These are phyloP conservation scores for Pistacia atlantica DNA, from an alignment of 345 rosid genomes.

Conservation along the genomic window DNA sequence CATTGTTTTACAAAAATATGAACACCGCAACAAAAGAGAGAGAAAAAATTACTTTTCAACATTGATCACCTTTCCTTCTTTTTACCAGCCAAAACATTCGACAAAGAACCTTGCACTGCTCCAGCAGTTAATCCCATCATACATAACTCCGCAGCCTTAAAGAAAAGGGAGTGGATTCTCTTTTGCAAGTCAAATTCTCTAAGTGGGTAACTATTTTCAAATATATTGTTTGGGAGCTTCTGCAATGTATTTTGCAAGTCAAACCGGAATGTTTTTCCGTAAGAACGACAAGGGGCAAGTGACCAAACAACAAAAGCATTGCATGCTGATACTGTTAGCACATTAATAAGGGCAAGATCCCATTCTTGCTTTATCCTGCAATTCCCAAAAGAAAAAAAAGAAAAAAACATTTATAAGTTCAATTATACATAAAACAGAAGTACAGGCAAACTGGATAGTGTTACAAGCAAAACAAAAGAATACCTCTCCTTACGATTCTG, in stretches of 20 bases:
- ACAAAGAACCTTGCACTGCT: constrained; percentile 77
- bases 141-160: constrained; percentile 83
- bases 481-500: constrained; percentile 77
- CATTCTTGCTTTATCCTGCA: constrained; percentile 82
- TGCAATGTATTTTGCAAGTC: constrained; percentile 92
- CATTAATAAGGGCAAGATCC: constrained; percentile 86
- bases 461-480: background rate
- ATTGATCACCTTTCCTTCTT: constrained; percentile 67
- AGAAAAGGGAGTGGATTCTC: constrained; percentile 83
- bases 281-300: constrained; percentile 92
- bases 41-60: no score
- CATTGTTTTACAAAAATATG: no score
- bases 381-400: constrained; percentile 8
- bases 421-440: constrained; percentile 3
- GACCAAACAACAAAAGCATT: constrained; percentile 88
- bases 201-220: constrained; percentile 87
- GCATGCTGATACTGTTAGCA: constrained; percentile 79
- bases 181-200: constrained; percentile 88
- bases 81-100: constrained; percentile 63
- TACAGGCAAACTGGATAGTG: background rate
- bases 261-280: constrained; percentile 79
- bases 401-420: constrained; percentile 17
- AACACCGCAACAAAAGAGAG: no score
- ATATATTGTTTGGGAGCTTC: constrained; percentile 88
- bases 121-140: constrained; percentile 50